Evolutionary conservation across 2,329 filamentous ascomycete genomes (phyloP).

Genomic region (Grosmannia serpens): DNA sequence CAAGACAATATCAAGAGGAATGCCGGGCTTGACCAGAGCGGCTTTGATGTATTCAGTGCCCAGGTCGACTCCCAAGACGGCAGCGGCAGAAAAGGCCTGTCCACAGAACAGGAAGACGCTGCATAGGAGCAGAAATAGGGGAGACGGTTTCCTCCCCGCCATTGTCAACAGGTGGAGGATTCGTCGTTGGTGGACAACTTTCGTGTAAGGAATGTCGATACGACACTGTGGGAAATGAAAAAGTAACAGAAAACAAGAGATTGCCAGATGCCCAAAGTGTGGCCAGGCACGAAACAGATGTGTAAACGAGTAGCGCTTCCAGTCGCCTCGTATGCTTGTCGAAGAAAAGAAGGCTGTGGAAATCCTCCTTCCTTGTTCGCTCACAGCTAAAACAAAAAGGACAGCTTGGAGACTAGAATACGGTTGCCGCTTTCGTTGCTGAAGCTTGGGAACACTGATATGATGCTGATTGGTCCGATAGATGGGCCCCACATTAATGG

Average conservation of each 20-base stretch:
- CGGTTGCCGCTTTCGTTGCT: neutral
- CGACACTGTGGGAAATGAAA: neutral
- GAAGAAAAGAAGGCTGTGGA: neutral
- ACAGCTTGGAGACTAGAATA: slow-evolving; percentile 9
- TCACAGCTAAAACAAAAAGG: slow-evolving; percentile 5
- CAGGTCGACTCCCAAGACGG: slow-evolving; percentile 84
- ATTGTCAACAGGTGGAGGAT: slow-evolving; percentile 15
- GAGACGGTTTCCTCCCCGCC: slow-evolving; percentile 23
- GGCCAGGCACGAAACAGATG: neutral
- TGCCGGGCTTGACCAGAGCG: slow-evolving; percentile 87
- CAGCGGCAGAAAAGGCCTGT: slow-evolving; percentile 46
- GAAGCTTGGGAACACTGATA: slow-evolving; percentile 9
- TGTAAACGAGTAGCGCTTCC: neutral
- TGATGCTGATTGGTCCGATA: slow-evolving; percentile 8
- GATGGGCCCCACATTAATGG: neutral
- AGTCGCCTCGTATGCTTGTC: neutral
- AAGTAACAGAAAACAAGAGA: neutral
- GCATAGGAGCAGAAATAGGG: slow-evolving; percentile 24
- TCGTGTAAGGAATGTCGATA: slow-evolving; percentile 5
- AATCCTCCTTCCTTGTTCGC: neutral
- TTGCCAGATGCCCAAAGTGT: neutral
- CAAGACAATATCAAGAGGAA: slow-evolving; percentile 92
- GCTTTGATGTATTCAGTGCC: slow-evolving; percentile 97
- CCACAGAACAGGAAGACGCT: slow-evolving; percentile 31
- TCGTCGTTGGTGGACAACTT: neutral